Percentiles rank a stretch among this genome's conserved stretches.
Conservation (phyloP, 2,329 filamentous ascomycete genomes). For the Aspergillus caelatus region DNA sequence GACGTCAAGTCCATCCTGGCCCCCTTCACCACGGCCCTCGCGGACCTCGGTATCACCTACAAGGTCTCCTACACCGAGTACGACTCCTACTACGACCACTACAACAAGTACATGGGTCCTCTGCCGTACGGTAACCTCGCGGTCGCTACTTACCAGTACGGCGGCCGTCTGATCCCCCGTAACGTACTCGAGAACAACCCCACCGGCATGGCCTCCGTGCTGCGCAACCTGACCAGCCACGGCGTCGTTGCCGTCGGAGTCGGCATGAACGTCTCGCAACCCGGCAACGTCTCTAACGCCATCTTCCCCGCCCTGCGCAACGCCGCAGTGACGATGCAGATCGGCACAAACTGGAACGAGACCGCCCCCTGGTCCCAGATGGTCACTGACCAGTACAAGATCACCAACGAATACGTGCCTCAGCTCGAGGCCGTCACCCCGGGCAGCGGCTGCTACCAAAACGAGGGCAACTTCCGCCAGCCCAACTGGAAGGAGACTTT, state of each 20-base stretch:
- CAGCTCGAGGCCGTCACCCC: constrained; percentile 44
- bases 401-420: constrained; percentile 45
- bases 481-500: constrained; percentile 45
- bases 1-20: constrained; percentile 50
- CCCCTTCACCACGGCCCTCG: constrained; percentile 48
- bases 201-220: constrained; percentile 30
- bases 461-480: constrained; percentile 47
- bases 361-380: constrained; percentile 41
- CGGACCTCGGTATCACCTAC: constrained; percentile 39
- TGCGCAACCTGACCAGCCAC: constrained; percentile 38
- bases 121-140: constrained; percentile 32
- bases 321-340: constrained; percentile 40
- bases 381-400: constrained; percentile 38
- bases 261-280: constrained; percentile 41
- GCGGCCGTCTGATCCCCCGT: constrained; percentile 40
- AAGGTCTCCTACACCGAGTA: constrained; percentile 31
- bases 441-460: constrained; percentile 44
- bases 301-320: constrained; percentile 45
- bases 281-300: constrained; percentile 41
- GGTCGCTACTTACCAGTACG: constrained; percentile 32
- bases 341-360: constrained; percentile 40
- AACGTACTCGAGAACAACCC: constrained; percentile 34
- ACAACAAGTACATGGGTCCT: constrained; percentile 35
- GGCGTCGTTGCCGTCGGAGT: constrained; percentile 43
- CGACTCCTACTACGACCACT: constrained; percentile 39